Evolutionary conservation across 176 grass and related monocot genomes (phyloP).

Genomic region (Carex cristatella): DNA sequence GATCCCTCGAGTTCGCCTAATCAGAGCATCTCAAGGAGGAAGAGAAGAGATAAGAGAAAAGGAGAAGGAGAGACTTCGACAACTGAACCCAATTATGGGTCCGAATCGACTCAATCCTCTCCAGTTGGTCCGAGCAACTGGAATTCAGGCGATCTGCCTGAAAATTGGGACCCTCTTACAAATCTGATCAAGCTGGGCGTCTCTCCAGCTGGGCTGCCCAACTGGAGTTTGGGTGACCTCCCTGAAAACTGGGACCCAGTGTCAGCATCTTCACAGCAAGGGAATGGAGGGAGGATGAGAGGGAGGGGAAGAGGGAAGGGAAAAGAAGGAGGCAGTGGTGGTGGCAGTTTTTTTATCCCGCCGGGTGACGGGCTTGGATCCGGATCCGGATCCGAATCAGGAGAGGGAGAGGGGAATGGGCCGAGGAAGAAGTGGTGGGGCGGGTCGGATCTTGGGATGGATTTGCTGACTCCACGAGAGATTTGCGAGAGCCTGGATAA

Average conservation of each 20-base stretch:
- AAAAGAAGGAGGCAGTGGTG: conserved; percentile 31
- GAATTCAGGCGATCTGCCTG: conserved; percentile 23
- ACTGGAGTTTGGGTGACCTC: not conserved
- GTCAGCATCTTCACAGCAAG: not conserved
- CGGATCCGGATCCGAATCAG: conserved; percentile 36
- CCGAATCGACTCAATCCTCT: not conserved
- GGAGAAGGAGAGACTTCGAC: not conserved
- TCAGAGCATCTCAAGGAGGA: not conserved
- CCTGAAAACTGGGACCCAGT: conserved; percentile 7
- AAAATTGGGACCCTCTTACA: conserved; percentile 12
- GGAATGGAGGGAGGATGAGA: conserved; percentile 26
- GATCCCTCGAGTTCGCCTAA: not conserved
- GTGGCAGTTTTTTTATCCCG: conserved; percentile 28
- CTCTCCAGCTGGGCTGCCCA: not conserved
- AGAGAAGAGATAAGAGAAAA: conserved; percentile 14
- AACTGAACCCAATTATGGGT: conserved; percentile 7
- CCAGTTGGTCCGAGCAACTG: not conserved
- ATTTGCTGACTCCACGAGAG: conserved; percentile 92
- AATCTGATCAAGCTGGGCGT: conserved; percentile 25
- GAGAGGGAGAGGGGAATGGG: conserved; percentile 38
- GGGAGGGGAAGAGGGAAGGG: conserved; percentile 50
- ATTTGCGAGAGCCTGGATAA: conserved; percentile 73
- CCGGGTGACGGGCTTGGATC: conserved; percentile 41
- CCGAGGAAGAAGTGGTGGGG: conserved; percentile 71
- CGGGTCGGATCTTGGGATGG: conserved; percentile 58